Evolutionary conservation across 2,329 filamentous ascomycete species (phyloP).

Genomic region (Trichoderma sp.): DNA sequence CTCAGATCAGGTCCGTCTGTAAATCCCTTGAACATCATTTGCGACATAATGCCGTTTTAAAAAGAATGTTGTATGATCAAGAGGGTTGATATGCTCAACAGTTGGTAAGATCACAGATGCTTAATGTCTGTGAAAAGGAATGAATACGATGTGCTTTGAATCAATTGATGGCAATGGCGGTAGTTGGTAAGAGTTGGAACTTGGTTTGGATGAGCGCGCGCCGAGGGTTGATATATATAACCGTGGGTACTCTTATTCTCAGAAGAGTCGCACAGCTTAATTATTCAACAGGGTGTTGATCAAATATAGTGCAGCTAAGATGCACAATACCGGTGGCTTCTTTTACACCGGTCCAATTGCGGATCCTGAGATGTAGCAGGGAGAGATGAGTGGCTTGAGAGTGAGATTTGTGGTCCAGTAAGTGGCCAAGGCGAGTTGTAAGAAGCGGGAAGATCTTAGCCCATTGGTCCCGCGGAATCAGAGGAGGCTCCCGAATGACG

Average conservation of each 20-base stretch:
- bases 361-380: neutral
- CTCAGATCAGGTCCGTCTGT: constrained; percentile 64
- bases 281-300: neutral
- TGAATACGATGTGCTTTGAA: neutral
- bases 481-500: neutral
- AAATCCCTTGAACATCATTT: constrained; percentile 64
- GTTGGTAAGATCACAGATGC: neutral
- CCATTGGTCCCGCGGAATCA: neutral
- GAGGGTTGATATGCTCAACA: neutral
- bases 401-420: neutral
- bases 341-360: neutral
- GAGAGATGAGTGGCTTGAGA: neutral
- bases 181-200: neutral
- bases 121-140: neutral
- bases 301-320: neutral
- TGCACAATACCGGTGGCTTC: neutral
- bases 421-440: neutral
- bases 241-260: neutral
- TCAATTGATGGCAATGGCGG: neutral
- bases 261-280: neutral
- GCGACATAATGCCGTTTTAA: neutral
- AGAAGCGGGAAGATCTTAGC: neutral
- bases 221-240: neutral
- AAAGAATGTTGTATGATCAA: neutral
- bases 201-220: no score